phyloP scores from a whole-genome alignment of 805 yeast genomes.

The Ogataea pini region DNA sequence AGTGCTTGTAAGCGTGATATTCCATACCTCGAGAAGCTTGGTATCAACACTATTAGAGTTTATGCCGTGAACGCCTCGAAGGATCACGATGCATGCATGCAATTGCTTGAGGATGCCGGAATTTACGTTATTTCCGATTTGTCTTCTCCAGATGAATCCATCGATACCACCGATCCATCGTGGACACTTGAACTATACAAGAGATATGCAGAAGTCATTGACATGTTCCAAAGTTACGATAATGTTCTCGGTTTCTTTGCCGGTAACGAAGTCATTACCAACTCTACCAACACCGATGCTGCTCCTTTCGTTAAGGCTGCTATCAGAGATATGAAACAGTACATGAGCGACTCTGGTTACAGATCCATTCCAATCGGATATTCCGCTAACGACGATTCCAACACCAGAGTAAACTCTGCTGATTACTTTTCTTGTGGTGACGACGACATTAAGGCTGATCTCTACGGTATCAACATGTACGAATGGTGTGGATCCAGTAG shows the following conservation, averaged over 20 bases:
- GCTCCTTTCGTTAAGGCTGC: conserved; percentile 97
- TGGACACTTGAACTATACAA: conserved; percentile 74
- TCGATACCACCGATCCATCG: conserved; percentile 71
- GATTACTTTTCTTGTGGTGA: conserved; percentile 85
- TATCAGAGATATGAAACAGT: conserved; percentile 80
- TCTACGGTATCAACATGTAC: conserved; percentile 84
- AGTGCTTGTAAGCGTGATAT: conserved; percentile 77
- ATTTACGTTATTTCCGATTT: conserved; percentile 90
- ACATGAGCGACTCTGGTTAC: conserved; percentile 65
- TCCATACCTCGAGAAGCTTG: conserved; percentile 67
- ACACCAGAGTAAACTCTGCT: conserved; percentile 76
- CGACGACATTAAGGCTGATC: conserved; percentile 63
- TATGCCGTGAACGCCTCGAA: conserved; percentile 76
- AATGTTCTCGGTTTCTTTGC: conserved; percentile 94
- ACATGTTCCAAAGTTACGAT: conserved; percentile 70
- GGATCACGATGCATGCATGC: conserved; percentile 79
- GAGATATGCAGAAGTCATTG: conserved; percentile 82
- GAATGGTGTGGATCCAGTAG: conserved; percentile 80
- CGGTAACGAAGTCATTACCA: conserved; percentile 95
- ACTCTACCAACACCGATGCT: conserved; percentile 77
- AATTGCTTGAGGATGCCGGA: conserved; percentile 74
- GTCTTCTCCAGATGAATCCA: conserved; percentile 79
- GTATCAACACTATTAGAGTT: conserved; percentile 79
- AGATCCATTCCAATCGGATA: conserved; percentile 91
- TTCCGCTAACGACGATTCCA: conserved; percentile 85